Evolutionary conservation across 75 land plant genomes (phyloP).

Genomic region (Cryptomeria japonica): DNA sequence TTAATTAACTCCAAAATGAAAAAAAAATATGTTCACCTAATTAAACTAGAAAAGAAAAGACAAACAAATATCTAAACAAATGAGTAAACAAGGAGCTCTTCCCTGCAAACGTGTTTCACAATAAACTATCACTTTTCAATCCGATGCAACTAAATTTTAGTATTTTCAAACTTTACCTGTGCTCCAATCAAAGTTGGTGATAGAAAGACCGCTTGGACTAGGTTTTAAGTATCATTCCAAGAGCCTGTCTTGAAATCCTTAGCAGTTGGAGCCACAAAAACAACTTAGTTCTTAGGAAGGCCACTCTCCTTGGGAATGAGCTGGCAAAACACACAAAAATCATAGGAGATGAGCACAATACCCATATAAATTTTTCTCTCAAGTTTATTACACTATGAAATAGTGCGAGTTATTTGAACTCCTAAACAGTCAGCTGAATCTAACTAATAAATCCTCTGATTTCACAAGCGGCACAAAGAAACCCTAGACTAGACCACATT

Average conservation of each 20-base stretch:
- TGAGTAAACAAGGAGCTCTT: too few species aligned
- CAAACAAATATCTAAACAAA: too few species aligned
- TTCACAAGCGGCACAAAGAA: not conserved
- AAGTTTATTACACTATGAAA: not conserved
- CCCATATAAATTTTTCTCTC: not conserved
- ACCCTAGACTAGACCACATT: not conserved
- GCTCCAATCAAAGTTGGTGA: slow-evolving; percentile 38
- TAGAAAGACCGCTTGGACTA: slow-evolving; percentile 20
- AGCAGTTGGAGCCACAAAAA: slow-evolving; percentile 32
- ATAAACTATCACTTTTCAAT: too few species aligned
- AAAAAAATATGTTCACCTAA: too few species aligned
- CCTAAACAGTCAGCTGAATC: not conserved
- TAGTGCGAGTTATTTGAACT: not conserved
- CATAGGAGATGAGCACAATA: not conserved
- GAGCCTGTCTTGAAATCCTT: slow-evolving; percentile 31
- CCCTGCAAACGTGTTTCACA: too few species aligned
- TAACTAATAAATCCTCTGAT: not conserved
- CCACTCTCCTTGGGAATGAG: slow-evolving; percentile 24
- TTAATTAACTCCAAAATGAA: too few species aligned
- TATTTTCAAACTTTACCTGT: slow-evolving; percentile 16
- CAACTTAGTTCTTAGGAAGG: slow-evolving; percentile 31
- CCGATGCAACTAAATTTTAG: too few species aligned
- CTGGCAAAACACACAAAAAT: slow-evolving; percentile 1
- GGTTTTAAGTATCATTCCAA: slow-evolving; percentile 32
- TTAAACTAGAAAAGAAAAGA: too few species aligned